These are phyloP conservation scores for Pseudogymnoascus sp. DNA, from an alignment of 2,329 filamentous ascomycete species.

Conservation along the genomic window DNA sequence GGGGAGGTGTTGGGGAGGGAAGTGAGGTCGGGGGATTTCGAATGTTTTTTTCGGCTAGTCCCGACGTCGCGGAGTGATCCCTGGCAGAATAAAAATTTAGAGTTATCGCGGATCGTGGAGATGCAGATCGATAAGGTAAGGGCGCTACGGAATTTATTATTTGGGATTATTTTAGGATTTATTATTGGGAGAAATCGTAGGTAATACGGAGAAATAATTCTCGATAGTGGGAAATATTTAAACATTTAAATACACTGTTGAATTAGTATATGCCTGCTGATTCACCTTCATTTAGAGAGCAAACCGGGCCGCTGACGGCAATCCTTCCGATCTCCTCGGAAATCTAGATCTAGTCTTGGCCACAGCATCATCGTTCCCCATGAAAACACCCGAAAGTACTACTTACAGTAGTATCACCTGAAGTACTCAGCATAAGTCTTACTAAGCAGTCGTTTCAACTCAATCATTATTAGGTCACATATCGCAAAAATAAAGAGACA, in stretches of 20 bases:
- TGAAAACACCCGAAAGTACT: not conserved
- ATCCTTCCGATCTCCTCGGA: not conserved
- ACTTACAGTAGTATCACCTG: not conserved
- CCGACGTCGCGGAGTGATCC: not conserved
- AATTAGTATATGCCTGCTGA: not conserved
- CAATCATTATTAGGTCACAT: not conserved
- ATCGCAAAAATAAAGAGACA: not conserved
- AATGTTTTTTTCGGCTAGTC: not conserved
- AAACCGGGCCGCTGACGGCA: not conserved
- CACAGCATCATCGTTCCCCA: not conserved
- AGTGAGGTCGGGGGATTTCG: not conserved
- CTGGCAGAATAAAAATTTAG: slow-evolving; percentile 1
- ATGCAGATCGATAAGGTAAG: not conserved
- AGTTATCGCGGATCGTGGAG: not conserved
- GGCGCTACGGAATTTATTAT: not conserved
- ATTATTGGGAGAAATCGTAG: not conserved
- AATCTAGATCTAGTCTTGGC: not conserved
- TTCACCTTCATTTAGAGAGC: not conserved
- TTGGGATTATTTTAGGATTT: not conserved
- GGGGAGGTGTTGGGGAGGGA: not conserved
- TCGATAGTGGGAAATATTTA: not conserved
- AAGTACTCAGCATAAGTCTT: not conserved
- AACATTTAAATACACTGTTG: not conserved
- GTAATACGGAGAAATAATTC: not conserved
- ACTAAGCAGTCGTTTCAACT: not conserved